Percentiles rank a stretch among this genome's conserved stretches.
phyloP scores from a whole-genome alignment of 352 stramenopile species.

The Pseudoperonospora humuli region DNA sequence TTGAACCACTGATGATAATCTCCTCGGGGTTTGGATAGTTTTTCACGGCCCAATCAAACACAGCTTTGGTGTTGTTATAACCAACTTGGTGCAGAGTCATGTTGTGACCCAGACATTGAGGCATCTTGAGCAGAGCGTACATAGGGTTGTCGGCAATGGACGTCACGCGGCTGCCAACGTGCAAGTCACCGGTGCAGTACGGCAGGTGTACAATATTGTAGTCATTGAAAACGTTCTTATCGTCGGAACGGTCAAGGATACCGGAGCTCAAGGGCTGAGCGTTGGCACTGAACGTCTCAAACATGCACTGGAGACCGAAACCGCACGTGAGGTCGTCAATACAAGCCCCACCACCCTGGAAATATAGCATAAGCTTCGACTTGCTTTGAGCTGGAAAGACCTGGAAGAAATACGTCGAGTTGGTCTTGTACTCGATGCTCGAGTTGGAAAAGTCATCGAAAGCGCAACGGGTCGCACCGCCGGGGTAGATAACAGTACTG shows the following conservation, averaged over 20 bases:
- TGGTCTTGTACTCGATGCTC: conserved; percentile 36
- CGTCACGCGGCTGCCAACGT: conserved; percentile 38
- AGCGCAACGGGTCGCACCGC: conserved; percentile 41
- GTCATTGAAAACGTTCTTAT: conserved; percentile 66
- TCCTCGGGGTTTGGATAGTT: conserved; percentile 58
- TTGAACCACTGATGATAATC: conserved; percentile 50
- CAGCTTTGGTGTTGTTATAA: conserved; percentile 56
- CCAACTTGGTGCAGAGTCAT: conserved; percentile 46
- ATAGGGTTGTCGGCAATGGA: conserved; percentile 23
- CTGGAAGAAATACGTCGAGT: conserved; percentile 67
- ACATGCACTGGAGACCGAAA: conserved; percentile 55
- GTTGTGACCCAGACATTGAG: conserved; percentile 40
- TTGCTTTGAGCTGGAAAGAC: conserved; percentile 54
- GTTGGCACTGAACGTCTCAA: conserved; percentile 49
- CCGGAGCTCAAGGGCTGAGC: conserved; percentile 37
- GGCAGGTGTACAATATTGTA: conserved; percentile 71
- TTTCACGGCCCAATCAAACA: conserved; percentile 46
- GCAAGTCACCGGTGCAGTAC: conserved; percentile 69
- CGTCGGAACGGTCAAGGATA: conserved; percentile 52
- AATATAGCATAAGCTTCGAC: conserved; percentile 64
- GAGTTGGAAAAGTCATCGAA: conserved; percentile 44
- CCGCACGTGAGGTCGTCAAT: conserved; percentile 57
- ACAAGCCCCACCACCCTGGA: conserved; percentile 63
- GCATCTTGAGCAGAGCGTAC: conserved; percentile 32
- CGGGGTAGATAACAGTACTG: conserved; percentile 51